Percentiles rank a stretch among this genome's conserved stretches.
Conservation (phyloP, 2,329 filamentous ascomycete species). For the Exophiala aquamarina region DNA sequence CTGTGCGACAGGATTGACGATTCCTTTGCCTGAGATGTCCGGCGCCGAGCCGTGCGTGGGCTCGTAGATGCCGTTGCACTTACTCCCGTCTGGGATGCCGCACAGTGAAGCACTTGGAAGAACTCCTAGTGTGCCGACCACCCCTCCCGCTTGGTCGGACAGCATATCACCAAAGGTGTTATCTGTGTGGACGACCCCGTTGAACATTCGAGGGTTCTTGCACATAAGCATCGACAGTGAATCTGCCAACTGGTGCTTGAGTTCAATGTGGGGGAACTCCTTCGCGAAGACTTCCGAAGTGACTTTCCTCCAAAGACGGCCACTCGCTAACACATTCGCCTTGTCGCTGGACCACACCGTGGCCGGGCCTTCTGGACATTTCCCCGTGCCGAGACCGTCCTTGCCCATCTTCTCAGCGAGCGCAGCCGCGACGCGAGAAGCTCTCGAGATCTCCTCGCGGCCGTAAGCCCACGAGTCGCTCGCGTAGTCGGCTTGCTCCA, state of each 20-base stretch:
- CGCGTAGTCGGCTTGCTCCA: slow-evolving; percentile 43
- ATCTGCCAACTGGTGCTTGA: slow-evolving; percentile 96
- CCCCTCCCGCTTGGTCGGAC: slow-evolving; percentile 98
- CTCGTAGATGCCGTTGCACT: slow-evolving; percentile 83
- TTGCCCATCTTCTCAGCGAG: slow-evolving; percentile 40
- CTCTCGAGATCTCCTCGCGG: slow-evolving; percentile 47
- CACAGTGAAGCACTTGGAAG: slow-evolving; percentile 95
- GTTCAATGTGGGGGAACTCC: slow-evolving; percentile 93
- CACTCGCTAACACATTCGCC: slow-evolving; percentile 54
- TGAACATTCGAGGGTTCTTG: slow-evolving; percentile 92
- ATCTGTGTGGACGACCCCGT: slow-evolving; percentile 86
- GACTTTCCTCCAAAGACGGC: slow-evolving; percentile 50
- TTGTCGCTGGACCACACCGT: slow-evolving; percentile 53
- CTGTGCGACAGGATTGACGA: slow-evolving; percentile 96
- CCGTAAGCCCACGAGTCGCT: slow-evolving; percentile 52
- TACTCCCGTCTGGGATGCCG: slow-evolving; percentile 82
- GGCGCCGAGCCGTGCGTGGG: slow-evolving; percentile 96
- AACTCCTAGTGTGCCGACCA: slow-evolving; percentile 95
- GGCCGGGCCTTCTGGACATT: slow-evolving; percentile 24
- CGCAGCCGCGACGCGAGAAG: slow-evolving; percentile 48
- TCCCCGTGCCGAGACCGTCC: slow-evolving; percentile 21
- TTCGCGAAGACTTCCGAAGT: slow-evolving; percentile 49
- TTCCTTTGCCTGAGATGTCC: slow-evolving; percentile 91
- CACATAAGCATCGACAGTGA: slow-evolving; percentile 99
- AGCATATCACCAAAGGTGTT: slow-evolving; percentile 99